Base-by-base conservation (phyloP, 1,284 basidiomycete genomes). In the Ganoderma sinense region DNA sequence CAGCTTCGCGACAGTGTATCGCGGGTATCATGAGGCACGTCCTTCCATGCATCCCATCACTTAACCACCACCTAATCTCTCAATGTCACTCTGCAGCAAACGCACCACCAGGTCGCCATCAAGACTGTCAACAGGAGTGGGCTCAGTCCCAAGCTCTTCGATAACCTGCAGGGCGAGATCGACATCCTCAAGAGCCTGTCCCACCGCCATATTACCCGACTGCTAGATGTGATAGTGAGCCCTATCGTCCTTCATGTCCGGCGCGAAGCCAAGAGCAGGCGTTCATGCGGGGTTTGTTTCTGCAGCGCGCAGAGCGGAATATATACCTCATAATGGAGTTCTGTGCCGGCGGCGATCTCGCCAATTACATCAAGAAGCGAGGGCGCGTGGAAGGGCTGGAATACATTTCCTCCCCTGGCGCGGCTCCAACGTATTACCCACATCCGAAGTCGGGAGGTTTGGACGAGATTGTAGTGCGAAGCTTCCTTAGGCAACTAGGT, bases 301-400 rank as follows among this genome's bases (percentile, higher is more conserved):
- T 43, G 40, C 78, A 97, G 96, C 94, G 96, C 78, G 95, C 95
- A 36, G 94, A 97, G 75, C 89, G 90, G 68, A 92, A 97, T 80
- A 98, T 99, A 79, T 98, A 98, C 84, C 91, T 99, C 67, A 94
- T 99, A 78, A 99, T 99, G 94, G 97, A 97, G 77, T 99, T 91
- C 81, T 99, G 97, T 81, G 91, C 96, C 0, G 97, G 96, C 4
- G 97, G 97, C 16, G 98, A 99, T 81, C 89, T 99, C 58, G 96
- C 96, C 0, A 91, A 96, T 75, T 99, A 99, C 80, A 97, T 99
- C 85, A 96, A 96, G 88, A 95, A 95, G 79, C 91, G 95, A 16
- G 96, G 96, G 23, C 89, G 91, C 33, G 91, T 97, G 59, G 92
- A 96, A 65, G 91, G 92, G 3, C 86, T 98, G 20, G 93, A 96